Conservation (phyloP, 768 basidiomycete species). For the Leccinum truebloodii region DNA sequence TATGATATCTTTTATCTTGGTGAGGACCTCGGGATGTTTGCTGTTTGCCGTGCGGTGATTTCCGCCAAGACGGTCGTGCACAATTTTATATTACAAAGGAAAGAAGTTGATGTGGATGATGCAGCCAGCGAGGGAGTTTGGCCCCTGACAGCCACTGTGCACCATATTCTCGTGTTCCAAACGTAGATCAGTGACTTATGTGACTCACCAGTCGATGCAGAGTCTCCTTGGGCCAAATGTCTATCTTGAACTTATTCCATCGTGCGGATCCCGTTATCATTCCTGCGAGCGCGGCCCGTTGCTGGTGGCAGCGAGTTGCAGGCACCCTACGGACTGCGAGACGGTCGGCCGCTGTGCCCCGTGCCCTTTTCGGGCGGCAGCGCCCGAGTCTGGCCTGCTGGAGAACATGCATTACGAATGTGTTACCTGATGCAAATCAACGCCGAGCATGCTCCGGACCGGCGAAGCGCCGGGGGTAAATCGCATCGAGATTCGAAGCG, state of each 20-base stretch:
- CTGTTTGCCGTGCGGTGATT: slow-evolving; percentile 22
- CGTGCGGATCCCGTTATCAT: neutral
- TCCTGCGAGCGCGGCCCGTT: neutral
- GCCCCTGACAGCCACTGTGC: slow-evolving; percentile 31
- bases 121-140: slow-evolving; percentile 30
- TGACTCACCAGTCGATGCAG: neutral
- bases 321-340: slow-evolving; percentile 3
- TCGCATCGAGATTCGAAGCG: neutral
- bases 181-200: neutral
- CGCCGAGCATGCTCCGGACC: neutral
- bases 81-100: slow-evolving; percentile 32
- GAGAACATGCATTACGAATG: slow-evolving; percentile 12
- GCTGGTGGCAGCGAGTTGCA: neutral
- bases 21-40: slow-evolving; percentile 28
- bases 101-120: slow-evolving; percentile 32
- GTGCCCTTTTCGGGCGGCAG: neutral
- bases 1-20: slow-evolving; percentile 37
- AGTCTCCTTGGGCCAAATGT: neutral
- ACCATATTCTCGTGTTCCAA: slow-evolving; percentile 35
- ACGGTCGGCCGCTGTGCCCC: neutral
- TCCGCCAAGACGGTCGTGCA: slow-evolving; percentile 26
- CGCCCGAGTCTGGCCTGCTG: slow-evolving; percentile 9
- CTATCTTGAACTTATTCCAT: neutral
- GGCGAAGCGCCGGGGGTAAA: neutral
- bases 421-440: slow-evolving; percentile 6